Percentiles rank a stretch among this genome's conserved stretches.
Evolutionary conservation across 306 rosid species (phyloP).

Genomic region (Vigna reflexopilosa): DNA sequence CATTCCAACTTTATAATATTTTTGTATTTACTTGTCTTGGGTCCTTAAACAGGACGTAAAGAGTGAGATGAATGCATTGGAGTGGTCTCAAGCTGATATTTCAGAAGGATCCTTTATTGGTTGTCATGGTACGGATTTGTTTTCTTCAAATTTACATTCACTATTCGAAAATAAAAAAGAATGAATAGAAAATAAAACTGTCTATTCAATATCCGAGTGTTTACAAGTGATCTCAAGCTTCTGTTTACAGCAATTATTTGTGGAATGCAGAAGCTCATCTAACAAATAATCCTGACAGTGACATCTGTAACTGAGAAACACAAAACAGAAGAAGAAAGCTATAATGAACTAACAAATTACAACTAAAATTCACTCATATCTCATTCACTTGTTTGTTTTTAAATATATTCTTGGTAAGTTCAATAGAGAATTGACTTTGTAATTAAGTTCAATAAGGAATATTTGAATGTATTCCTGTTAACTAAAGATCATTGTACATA

Average conservation of each 20-base stretch:
- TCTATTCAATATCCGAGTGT: no score
- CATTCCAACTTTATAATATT: neutral
- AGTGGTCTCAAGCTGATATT: conserved; percentile 53
- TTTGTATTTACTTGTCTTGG: conserved; percentile 38
- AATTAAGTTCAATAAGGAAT: conserved; percentile 4
- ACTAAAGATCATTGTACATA: conserved; percentile 7
- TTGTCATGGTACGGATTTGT: conserved; percentile 42
- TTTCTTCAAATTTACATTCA: conserved; percentile 20
- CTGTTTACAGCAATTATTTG: no score
- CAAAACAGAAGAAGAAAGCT: no score
- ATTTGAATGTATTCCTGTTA: neutral
- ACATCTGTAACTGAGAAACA: no score
- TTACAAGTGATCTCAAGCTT: no score
- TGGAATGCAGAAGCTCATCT: no score
- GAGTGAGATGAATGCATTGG: conserved; percentile 51
- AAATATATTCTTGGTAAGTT: conserved; percentile 9
- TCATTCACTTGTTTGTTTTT: conserved; percentile 14
- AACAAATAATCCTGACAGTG: no score
- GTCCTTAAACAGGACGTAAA: conserved; percentile 62
- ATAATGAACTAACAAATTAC: no score
- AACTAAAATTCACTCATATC: no score
- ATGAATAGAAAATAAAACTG: no score
- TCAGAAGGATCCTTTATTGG: conserved; percentile 59
- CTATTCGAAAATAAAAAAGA: no score
- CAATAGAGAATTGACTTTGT: neutral